Conservation (phyloP, 371 early-diverging fungal species). For the Syncephalastrum contaminatum region DNA sequence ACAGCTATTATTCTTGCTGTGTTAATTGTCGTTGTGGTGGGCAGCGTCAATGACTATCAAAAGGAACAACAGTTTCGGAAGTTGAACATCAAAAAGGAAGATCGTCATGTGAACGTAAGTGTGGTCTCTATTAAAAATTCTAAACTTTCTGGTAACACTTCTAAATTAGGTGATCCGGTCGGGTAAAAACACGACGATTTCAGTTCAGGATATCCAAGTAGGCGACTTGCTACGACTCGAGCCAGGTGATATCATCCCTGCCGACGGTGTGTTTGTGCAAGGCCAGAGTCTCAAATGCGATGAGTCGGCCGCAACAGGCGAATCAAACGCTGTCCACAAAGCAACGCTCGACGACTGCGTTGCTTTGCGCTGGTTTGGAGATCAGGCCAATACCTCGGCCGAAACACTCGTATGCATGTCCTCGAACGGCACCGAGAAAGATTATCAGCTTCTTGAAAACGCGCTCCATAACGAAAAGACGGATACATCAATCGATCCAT, state of each 20-base stretch:
- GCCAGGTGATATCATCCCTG: constrained; percentile 90
- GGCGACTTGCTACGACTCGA: constrained; percentile 89
- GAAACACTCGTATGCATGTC: not conserved
- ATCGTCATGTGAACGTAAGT: constrained; percentile 65
- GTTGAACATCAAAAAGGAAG: constrained; percentile 80
- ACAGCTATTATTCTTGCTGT: constrained; percentile 80
- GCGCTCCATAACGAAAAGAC: too few relatives aligned
- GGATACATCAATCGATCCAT: constrained; percentile 52
- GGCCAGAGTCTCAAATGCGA: constrained; percentile 88
- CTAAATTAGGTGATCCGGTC: constrained; percentile 61
- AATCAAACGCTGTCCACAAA: constrained; percentile 77
- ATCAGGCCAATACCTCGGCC: constrained; percentile 1
- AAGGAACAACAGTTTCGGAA: constrained; percentile 85
- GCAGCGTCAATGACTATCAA: constrained; percentile 82
- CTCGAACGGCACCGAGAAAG: not conserved
- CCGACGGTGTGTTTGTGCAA: constrained; percentile 82
- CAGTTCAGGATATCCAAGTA: constrained; percentile 83
- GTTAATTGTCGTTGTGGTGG: constrained; percentile 76
- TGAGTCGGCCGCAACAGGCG: constrained; percentile 91
- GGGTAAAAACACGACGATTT: constrained; percentile 68
- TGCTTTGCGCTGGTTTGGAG: constrained; percentile 5
- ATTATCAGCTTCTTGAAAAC: too few relatives aligned
- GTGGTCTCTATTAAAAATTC: not conserved
- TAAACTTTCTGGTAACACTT: not conserved
- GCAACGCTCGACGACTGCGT: constrained; percentile 29